These are phyloP conservation scores for Citropsis articulata DNA, from an alignment of 345 rosid genomes.

Conservation along the genomic window DNA sequence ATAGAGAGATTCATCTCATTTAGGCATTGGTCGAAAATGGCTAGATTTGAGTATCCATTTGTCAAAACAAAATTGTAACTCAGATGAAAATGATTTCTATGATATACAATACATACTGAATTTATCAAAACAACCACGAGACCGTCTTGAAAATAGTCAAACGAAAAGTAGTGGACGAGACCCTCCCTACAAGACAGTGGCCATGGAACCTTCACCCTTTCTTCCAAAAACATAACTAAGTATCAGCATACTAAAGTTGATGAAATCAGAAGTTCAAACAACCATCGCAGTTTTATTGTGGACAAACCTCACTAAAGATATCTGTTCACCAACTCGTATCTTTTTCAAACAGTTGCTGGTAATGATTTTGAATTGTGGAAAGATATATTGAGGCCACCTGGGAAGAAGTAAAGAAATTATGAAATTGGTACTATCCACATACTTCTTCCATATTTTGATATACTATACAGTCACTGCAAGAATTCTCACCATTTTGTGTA, in stretches of 20 bases:
- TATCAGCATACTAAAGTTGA: slow-evolving; percentile 27
- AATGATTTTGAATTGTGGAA: slow-evolving; percentile 68
- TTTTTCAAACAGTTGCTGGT: slow-evolving; percentile 54
- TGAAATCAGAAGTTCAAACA: slow-evolving; percentile 13
- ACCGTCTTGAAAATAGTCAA: slow-evolving; percentile 74
- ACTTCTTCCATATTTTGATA: not conserved
- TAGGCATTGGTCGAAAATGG: not conserved
- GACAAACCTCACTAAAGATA: slow-evolving; percentile 75
- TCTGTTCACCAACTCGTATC: slow-evolving; percentile 61
- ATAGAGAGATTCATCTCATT: not conserved
- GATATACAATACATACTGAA: slow-evolving; percentile 50
- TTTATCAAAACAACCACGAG: slow-evolving; percentile 54
- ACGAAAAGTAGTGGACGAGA: slow-evolving; percentile 57
- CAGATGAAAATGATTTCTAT: slow-evolving; percentile 8
- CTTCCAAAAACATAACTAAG: slow-evolving; percentile 44
- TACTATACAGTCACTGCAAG: not conserved
- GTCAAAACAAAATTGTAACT: slow-evolving; percentile 11
- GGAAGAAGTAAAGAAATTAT: slow-evolving; percentile 8
- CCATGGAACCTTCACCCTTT: slow-evolving; percentile 96
- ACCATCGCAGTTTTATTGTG: slow-evolving; percentile 3
- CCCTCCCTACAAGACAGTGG: slow-evolving; percentile 86
- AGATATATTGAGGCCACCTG: slow-evolving; percentile 89
- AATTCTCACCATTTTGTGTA: slow-evolving; percentile 75
- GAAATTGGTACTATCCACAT: not conserved
- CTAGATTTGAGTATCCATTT: not conserved